Evolutionary conservation across 2,329 filamentous ascomycete species (phyloP), one percentile per base, ranked within the genome.

Genomic region (Fusarium sp.): DNA sequence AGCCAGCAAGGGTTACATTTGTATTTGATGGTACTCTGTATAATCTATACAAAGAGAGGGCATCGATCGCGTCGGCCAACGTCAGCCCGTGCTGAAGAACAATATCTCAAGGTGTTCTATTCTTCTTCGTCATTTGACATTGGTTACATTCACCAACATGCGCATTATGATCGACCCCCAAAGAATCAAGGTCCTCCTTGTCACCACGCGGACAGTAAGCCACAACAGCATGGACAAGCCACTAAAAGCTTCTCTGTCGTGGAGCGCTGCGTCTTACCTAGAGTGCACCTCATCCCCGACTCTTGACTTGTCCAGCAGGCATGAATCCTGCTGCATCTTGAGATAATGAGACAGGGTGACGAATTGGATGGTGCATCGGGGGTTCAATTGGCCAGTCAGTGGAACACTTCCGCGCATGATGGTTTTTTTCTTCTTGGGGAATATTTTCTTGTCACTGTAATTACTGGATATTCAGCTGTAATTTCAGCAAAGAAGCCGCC

Each of bases 121-220:
- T 62, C 34, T 65, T 65, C 34, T 24, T 21, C 3, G 44, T 42
- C 60, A 45, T 24, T 21, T 60, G 32, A 50, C 26, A 36, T 15
- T 21, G 23, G 48, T 34, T 17, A 53, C 14, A 3, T 21, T 12
- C 34, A n/a, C 7, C 28, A 39, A 17, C 39, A 11, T 30, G 32
- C 12, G 38, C 57, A 57, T 62, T 14, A 66, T 61, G 48, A 56
- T 56, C 36, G 40, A 44, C 56, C 23, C 15, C 39, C 24, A 49
- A 54, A 58, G 43, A 61, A 43, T 40, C 51, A 53, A 47, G 39
- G 34, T 28, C 36, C 38, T 50, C 68, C 63, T 55, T 63, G 69
- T 57, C 53, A 44, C 68, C 67, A 68, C 59, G 62, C 68, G 65
- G 68, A 58, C 42, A 40, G 43, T 42, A 69, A 61, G 58, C 61